phyloP scores from a whole-genome alignment of 495 filamentous ascomycete species.

The Neurospora sp. region DNA sequence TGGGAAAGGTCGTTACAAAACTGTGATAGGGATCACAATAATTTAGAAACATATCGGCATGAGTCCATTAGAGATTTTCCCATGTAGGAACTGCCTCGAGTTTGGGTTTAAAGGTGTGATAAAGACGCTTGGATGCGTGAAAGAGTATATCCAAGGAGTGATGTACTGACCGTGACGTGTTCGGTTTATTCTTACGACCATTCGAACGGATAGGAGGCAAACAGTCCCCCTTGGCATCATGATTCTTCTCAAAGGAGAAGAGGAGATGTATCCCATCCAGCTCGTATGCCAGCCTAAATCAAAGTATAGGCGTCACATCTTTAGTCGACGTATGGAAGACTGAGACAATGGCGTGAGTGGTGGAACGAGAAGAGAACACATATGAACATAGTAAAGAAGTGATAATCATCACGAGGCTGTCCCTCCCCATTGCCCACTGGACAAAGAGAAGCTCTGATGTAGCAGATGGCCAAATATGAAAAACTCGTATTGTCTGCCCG shows the following conservation, averaged over 20 bases:
- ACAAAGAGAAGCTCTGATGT: background rate
- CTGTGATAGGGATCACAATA: background rate
- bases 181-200: too few species aligned
- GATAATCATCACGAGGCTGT: background rate
- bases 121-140: background rate
- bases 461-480: background rate
- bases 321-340: background rate
- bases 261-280: background rate
- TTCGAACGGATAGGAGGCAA: background rate
- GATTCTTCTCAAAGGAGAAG: background rate
- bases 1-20: background rate
- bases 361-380: background rate
- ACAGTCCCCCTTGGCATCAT: background rate
- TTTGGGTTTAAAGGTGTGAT: background rate
- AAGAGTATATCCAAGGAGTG: background rate
- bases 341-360: background rate
- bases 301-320: too few species aligned
- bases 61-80: background rate
- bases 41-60: background rate
- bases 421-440: background rate
- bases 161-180: background rate
- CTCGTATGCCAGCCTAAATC: too few species aligned
- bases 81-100: background rate
- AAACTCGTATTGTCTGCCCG: background rate
- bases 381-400: background rate